Evolutionary conservation across 179 eudicot genomes (phyloP), one percentile per base, ranked within the genome.

Genomic region (Corrigiola litoralis): DNA sequence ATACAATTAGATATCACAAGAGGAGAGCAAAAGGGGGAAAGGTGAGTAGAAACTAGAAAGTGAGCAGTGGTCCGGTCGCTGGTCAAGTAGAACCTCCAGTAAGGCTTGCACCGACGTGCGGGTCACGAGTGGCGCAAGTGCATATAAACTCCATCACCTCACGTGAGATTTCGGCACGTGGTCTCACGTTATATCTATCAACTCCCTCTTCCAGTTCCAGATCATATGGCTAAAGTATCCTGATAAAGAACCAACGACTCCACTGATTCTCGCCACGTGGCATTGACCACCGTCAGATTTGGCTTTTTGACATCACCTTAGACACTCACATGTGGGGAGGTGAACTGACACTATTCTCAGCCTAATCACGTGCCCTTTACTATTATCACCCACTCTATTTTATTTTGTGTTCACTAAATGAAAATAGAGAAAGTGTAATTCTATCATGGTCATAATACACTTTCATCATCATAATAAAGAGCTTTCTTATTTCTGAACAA

Each of bases 331-430:
- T 72, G 71, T 57, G 45, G 32, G 44, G 65, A 38, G 41, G 8
- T 17, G 12, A 11, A 73, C 87, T 76, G 80, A 82, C 90, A 80
- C 51, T 59, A 31, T 60, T 63, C 75, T 56, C 65, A 68, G 33
- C 77, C 76, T 57, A 65, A 54, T 77, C 89, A 85, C 83, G 83
- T 83, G 84, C 77, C 58, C n/a, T 54, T 80, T 67, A 37, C 34
- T 6, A 24, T 44, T 56, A 31, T 33, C 56, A 25, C 21, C 67
- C 31, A 4, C 42, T 17, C 65, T 29, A 17, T 45, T 45, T 61
- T 61, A 28, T 47, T 42, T 9, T 34, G 6, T 24, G 9, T 33
- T 20, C 5, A 11, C 16, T 11, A 32, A n/a, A 34, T 8, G 44
- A 5, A 12, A 44, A 21, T 5, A 5, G 6, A 5, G 7, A 23